Evolutionary conservation across 2,329 filamentous ascomycete genomes (phyloP).

Genomic region (Aspergillus udagawae): DNA sequence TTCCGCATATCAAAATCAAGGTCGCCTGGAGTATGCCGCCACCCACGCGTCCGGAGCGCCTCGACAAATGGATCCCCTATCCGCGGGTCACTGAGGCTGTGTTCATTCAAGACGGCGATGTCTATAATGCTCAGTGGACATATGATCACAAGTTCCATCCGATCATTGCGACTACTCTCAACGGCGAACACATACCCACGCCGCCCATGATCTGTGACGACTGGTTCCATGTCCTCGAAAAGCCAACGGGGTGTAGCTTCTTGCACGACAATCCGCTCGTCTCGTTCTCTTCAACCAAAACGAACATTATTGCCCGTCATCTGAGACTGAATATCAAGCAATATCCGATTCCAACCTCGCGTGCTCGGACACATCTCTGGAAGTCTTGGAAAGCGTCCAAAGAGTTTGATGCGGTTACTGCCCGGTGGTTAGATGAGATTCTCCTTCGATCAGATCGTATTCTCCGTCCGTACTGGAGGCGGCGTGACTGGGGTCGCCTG

Average conservation of each 20-base stretch:
- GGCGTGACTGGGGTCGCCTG: constrained; percentile 43
- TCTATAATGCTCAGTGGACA: constrained; percentile 49
- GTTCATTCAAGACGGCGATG: constrained; percentile 50
- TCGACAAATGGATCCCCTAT: constrained; percentile 54
- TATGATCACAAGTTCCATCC: constrained; percentile 50
- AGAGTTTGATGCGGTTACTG: constrained; percentile 47
- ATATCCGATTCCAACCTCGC: constrained; percentile 45
- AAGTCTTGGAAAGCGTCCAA: constrained; percentile 46
- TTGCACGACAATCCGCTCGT: constrained; percentile 47
- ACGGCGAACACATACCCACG: constrained; percentile 49
- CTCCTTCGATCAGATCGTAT: constrained; percentile 46
- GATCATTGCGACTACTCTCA: constrained; percentile 46
- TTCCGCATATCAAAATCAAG: constrained; percentile 53
- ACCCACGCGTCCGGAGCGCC: constrained; percentile 46
- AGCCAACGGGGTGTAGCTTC: constrained; percentile 42
- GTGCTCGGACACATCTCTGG: constrained; percentile 48
- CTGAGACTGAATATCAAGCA: constrained; percentile 32
- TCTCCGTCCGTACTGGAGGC: constrained; percentile 45
- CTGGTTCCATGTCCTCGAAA: constrained; percentile 40
- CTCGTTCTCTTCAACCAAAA: constrained; percentile 44
- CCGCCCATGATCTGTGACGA: constrained; percentile 52
- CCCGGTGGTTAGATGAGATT: constrained; percentile 50
- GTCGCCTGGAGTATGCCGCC: constrained; percentile 54
- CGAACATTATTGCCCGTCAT: constrained; percentile 28
- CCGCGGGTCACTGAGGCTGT: constrained; percentile 54